These are phyloP conservation scores for Rugosomyces carneus DNA, from an alignment of 1,284 basidiomycete genomes.

Conservation along the genomic window DNA sequence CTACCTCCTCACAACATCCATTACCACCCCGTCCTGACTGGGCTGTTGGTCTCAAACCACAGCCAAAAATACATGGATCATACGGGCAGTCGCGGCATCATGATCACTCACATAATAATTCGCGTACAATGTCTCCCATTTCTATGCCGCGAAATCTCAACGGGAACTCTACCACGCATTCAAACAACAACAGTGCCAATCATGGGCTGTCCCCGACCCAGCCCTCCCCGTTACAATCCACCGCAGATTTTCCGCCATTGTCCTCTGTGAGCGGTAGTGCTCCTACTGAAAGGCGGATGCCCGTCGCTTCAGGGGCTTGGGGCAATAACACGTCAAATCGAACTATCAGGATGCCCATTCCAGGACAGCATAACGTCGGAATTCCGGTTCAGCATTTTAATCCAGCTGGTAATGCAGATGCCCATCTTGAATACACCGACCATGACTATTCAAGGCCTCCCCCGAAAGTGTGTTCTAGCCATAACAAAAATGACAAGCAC, in stretches of 20 bases:
- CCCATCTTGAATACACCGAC: constrained; percentile 44
- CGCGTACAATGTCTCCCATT: constrained; percentile 32
- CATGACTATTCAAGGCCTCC: constrained; percentile 43
- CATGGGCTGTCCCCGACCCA: constrained; percentile 22
- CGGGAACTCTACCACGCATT: constrained; percentile 25
- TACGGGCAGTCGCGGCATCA: constrained; percentile 35
- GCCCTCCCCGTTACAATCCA: constrained; percentile 43
- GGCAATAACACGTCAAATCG: constrained; percentile 50
- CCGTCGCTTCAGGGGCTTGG: constrained; percentile 59
- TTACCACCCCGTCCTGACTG: constrained; percentile 76
- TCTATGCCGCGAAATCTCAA: constrained; percentile 27
- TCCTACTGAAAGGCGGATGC: constrained; percentile 40
- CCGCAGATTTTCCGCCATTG: constrained; percentile 67
- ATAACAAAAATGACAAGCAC: not conserved
- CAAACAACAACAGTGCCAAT: constrained; percentile 11
- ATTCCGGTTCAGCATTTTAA: constrained; percentile 32
- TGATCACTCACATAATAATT: constrained; percentile 28
- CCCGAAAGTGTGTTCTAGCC: constrained; percentile 30
- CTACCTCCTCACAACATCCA: constrained; percentile 67
- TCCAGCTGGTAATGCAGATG: constrained; percentile 14
- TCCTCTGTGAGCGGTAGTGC: constrained; percentile 31
- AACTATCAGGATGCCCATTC: constrained; percentile 44
- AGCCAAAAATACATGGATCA: constrained; percentile 50
- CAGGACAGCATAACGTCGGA: constrained; percentile 21
- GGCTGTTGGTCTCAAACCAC: constrained; percentile 75